phyloP scores from a whole-genome alignment of 495 filamentous ascomycete genomes.

The Xylaria curta region DNA sequence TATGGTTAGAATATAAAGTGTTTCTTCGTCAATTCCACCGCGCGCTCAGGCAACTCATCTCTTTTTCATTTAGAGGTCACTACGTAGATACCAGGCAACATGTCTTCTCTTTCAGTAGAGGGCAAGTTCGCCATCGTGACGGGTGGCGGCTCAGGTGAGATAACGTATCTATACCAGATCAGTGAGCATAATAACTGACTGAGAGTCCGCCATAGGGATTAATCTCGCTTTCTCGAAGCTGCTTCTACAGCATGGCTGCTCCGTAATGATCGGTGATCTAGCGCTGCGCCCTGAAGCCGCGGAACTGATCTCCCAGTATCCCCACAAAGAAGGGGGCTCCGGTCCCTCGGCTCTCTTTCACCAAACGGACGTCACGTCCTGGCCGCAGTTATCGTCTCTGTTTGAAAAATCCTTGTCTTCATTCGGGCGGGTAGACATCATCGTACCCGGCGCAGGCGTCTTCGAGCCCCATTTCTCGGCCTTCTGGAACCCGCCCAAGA shows the following conservation, averaged over 20 bases:
- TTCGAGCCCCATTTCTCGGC: constrained; percentile 71
- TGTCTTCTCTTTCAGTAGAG: constrained; percentile 43
- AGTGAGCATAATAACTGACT: background rate
- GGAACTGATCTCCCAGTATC: constrained; percentile 59
- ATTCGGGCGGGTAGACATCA: constrained; percentile 67
- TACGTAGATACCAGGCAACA: background rate
- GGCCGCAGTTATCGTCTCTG: constrained; percentile 64
- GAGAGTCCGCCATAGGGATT: constrained; percentile 48
- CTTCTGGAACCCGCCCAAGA: constrained; percentile 71
- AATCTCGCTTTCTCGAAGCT: constrained; percentile 66
- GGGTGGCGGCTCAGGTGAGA: constrained; percentile 71
- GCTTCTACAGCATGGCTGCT: constrained; percentile 65
- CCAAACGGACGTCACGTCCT: constrained; percentile 66
- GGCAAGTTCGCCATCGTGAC: constrained; percentile 74
- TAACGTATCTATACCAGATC: background rate
- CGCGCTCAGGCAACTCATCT: background rate
- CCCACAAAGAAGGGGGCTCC: constrained; percentile 38
- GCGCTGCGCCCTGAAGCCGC: constrained; percentile 68
- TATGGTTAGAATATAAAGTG: too few species aligned
- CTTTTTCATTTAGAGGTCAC: background rate
- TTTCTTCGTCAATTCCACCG: background rate
- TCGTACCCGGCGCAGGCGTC: constrained; percentile 73
- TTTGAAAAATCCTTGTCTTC: constrained; percentile 60
- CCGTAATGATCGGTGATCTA: constrained; percentile 71
- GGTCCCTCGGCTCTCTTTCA: constrained; percentile 59